These are phyloP conservation scores for Drosera spatulata DNA, from an alignment of 179 eudicot genomes.

Conservation along the genomic window DNA sequence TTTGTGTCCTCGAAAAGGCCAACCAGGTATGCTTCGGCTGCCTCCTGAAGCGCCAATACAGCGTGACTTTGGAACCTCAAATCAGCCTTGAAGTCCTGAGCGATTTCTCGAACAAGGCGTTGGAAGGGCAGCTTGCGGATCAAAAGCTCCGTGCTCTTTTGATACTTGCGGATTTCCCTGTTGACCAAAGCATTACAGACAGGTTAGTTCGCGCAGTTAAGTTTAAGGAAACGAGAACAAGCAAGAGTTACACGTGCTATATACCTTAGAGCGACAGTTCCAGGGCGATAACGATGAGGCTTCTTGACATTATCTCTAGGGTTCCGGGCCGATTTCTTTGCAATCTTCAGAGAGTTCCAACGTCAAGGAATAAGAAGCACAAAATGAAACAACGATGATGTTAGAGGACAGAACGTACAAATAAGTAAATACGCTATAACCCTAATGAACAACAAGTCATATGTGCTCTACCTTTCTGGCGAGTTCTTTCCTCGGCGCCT, in stretches of 20 bases:
- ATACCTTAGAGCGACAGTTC: constrained; percentile 1
- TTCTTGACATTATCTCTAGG: neutral
- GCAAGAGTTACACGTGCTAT: neutral
- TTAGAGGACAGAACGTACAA: too few species aligned
- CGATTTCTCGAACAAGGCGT: constrained; percentile 4
- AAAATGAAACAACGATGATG: too few species aligned
- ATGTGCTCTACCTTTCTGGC: neutral
- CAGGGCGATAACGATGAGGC: constrained; percentile 7
- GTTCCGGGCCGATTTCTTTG: constrained; percentile 1
- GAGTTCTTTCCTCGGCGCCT: neutral
- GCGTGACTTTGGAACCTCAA: neutral
- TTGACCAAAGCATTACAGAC: too few species aligned
- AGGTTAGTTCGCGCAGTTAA: too few species aligned
- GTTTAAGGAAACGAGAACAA: too few species aligned
- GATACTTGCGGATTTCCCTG: neutral
- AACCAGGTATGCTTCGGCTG: too few species aligned
- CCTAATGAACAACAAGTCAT: too few species aligned
- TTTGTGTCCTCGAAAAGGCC: too few species aligned
- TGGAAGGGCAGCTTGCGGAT: constrained; percentile 4
- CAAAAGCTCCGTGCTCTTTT: constrained; percentile 1
- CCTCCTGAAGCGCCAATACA: too few species aligned
- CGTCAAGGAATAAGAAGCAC: too few species aligned
- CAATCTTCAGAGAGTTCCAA: neutral
- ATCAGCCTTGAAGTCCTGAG: constrained; percentile 1
- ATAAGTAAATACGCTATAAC: too few species aligned